Evolutionary conservation across 352 stramenopile species (phyloP).

Genomic region (Pythium guiyangense): DNA sequence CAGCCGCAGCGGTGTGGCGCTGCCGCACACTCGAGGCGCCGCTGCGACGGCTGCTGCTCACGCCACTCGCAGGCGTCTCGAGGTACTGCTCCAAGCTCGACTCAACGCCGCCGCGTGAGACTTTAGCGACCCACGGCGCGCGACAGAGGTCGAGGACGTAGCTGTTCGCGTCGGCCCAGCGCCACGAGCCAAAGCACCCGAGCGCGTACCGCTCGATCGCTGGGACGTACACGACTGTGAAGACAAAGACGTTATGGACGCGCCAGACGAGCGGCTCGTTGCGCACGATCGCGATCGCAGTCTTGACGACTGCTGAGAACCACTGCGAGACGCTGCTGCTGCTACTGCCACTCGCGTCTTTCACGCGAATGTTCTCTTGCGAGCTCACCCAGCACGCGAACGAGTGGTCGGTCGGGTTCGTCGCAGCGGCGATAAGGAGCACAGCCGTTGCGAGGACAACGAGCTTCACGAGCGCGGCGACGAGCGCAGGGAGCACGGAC

Average conservation of each 20-base stretch:
- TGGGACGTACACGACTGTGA: slow-evolving; percentile 63
- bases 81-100: slow-evolving; percentile 54
- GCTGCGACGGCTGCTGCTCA: not conserved
- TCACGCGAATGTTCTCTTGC: slow-evolving; percentile 53
- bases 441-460: slow-evolving; percentile 24
- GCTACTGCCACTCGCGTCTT: slow-evolving; percentile 13
- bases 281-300: slow-evolving; percentile 53
- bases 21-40: not conserved
- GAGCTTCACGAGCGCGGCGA: slow-evolving; percentile 38
- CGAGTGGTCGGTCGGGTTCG: slow-evolving; percentile 66
- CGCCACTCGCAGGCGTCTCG: not conserved
- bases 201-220: slow-evolving; percentile 61
- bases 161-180: slow-evolving; percentile 58
- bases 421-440: slow-evolving; percentile 27
- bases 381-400: slow-evolving; percentile 62
- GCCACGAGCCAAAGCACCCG: slow-evolving; percentile 61
- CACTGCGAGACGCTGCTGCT: slow-evolving; percentile 39
- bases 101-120: slow-evolving; percentile 41
- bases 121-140: slow-evolving; percentile 36
- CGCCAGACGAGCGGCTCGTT: slow-evolving; percentile 64
- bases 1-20: not conserved
- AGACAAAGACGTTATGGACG: slow-evolving; percentile 52
- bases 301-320: slow-evolving; percentile 68
- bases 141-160: slow-evolving; percentile 41
- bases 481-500: slow-evolving; percentile 53